Evolutionary conservation across 2,329 filamentous ascomycete genomes (phyloP), one percentile per base, ranked within the genome.

Genomic region (Penicillium decumbens): DNA sequence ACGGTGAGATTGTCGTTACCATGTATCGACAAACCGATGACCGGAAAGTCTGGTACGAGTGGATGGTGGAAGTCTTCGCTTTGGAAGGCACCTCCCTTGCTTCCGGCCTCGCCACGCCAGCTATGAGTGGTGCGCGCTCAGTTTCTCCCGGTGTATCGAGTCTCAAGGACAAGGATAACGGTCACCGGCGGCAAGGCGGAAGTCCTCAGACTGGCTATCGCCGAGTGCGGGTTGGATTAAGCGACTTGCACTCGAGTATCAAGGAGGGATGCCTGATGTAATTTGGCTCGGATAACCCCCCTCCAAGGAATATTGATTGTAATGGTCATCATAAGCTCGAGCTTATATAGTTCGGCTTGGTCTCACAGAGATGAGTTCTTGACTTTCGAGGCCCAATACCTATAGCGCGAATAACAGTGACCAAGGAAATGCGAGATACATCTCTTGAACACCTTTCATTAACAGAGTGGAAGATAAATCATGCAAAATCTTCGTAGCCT

Each of bases 21-120:
- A 96, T 98, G 84, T 96, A 90, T 88, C 82, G 93, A 43, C 88
- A 95, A 72, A 97, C 93, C 0, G 92, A 98, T 65, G 89, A 96
- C 66, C 83, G 87, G 32, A 95, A 88, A 69, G 93, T 98, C 6
- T 98, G 93, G 95, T 98, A 98, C 69, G 93, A 98, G 69, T 98
- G 93, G 93, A 78, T 93, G 53, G 85, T 96, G 2, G 93, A 97
- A 69, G 88, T 87, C 9, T 96, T 85, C 69, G 80, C 66, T 23
- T 49, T 69, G 12, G 66, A 71, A 52, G 60, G 54, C 18, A 57
- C 42, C 27, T 39, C 53, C n/a, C 57, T 18, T 30, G 47, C 6
- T 33, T 50, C 27, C 47, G 54, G 40, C 39, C 33, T 55, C 39
- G 45, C 55, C 24, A 58, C 57, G 10, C 65, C 65, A 9, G 50